phyloP scores from a whole-genome alignment of 2,329 filamentous ascomycete genomes.

The Venturia oleaginea region DNA sequence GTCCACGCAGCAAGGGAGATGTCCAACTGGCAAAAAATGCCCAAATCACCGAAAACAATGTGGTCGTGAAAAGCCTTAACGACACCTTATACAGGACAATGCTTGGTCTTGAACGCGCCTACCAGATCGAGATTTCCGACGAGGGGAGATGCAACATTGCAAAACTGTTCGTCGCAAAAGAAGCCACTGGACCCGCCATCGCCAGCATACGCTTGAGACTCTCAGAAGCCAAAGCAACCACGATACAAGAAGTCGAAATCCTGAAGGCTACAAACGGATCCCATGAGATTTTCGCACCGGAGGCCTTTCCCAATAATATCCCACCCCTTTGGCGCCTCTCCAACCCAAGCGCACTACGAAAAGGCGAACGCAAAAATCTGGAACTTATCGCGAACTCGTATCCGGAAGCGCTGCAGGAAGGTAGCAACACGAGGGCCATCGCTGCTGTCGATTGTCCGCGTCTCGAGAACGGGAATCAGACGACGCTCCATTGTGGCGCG shows the following conservation, averaged over 20 bases:
- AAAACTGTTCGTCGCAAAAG: not conserved
- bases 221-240: not conserved
- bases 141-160: not conserved
- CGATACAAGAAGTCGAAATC: not conserved
- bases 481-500: conserved; percentile 2
- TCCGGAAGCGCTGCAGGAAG: not conserved
- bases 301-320: not conserved
- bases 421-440: not conserved
- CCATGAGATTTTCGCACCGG: not conserved
- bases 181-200: not conserved
- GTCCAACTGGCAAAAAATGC: conserved; percentile 1
- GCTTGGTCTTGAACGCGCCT: not conserved
- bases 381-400: not conserved
- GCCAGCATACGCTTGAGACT: not conserved
- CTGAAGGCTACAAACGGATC: not conserved
- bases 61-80: not conserved
- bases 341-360: not conserved
- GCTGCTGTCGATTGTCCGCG: conserved; percentile 6
- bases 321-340: not conserved
- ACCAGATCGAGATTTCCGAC: not conserved
- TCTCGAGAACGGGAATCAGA: conserved; percentile 7
- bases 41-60: conserved; percentile 4
- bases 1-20: not conserved
- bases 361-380: not conserved
- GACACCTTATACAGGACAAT: not conserved